A percentile compares a stretch with the other conserved stretches of the same genome.
phyloP scores from a whole-genome alignment of 345 rosid genomes.

The Sonneratia alba region DNA sequence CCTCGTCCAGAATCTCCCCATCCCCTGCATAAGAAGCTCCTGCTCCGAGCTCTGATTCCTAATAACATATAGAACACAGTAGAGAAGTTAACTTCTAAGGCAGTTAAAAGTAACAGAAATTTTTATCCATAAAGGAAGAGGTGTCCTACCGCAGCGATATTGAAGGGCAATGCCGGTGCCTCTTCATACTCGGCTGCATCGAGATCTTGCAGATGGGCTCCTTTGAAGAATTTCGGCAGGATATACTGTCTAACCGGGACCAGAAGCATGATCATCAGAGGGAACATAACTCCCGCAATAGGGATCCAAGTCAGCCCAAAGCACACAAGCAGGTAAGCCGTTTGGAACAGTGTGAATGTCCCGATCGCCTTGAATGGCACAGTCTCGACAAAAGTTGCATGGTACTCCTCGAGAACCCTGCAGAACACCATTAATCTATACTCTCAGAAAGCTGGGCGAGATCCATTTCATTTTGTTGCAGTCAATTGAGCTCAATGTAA shows the following conservation, averaged over 20 bases:
- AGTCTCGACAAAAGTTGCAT: slow-evolving; percentile 79
- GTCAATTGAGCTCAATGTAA: too few relatives aligned
- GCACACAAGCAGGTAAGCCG: slow-evolving; percentile 60
- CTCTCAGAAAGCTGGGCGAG: background rate
- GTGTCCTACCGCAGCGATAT: slow-evolving; percentile 42
- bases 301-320: slow-evolving; percentile 98
- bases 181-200: slow-evolving; percentile 97
- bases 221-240: slow-evolving; percentile 83
- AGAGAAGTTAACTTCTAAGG: background rate
- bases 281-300: slow-evolving; percentile 88
- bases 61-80: slow-evolving; percentile 1
- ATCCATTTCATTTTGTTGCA: background rate
- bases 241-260: slow-evolving; percentile 81
- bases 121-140: background rate
- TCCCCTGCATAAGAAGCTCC: slow-evolving; percentile 48
- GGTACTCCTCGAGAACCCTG: slow-evolving; percentile 83
- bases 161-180: slow-evolving; percentile 83
- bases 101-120: background rate
- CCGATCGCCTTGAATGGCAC: slow-evolving; percentile 88
- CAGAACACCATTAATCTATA: background rate
- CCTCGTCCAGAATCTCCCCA: slow-evolving; percentile 75
- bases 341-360: slow-evolving; percentile 70
- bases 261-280: slow-evolving; percentile 85
- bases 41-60: slow-evolving; percentile 52
- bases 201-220: slow-evolving; percentile 75